These are phyloP conservation scores for Seiridium cupressi DNA, from an alignment of 2,329 filamentous ascomycete species.

Conservation along the genomic window DNA sequence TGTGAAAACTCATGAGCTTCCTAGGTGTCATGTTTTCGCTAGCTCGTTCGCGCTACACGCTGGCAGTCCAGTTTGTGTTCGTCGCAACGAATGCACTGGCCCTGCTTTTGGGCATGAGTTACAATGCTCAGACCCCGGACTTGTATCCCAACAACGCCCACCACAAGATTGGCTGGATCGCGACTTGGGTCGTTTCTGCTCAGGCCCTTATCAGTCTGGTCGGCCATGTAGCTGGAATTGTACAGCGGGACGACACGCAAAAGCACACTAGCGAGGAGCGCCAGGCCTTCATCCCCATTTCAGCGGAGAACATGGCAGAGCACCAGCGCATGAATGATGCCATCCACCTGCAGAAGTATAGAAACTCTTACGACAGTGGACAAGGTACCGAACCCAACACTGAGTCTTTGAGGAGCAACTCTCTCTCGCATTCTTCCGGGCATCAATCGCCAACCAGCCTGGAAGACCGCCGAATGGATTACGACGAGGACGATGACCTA, in stretches of 20 bases:
- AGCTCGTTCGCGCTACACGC: constrained; percentile 71
- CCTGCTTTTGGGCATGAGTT: constrained; percentile 64
- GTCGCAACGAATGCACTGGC: constrained; percentile 62
- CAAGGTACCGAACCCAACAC: constrained; percentile 72
- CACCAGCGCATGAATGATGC: constrained; percentile 43
- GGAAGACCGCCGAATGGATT: constrained; percentile 42
- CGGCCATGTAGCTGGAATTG: constrained; percentile 54
- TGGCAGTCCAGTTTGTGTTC: constrained; percentile 69
- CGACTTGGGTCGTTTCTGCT: constrained; percentile 67
- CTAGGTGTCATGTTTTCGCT: constrained; percentile 84
- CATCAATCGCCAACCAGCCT: constrained; percentile 39
- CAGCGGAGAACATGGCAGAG: constrained; percentile 52
- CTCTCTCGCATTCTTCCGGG: constrained; percentile 54
- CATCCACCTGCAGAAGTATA: constrained; percentile 37
- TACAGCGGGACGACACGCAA: constrained; percentile 17
- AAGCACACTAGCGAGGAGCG: constrained; percentile 39
- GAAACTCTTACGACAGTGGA: constrained; percentile 69
- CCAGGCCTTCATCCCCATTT: constrained; percentile 61
- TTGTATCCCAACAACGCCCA: constrained; percentile 87
- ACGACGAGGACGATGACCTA: constrained; percentile 45
- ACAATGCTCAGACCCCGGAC: constrained; percentile 80
- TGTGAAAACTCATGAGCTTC: background rate
- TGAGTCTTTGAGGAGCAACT: constrained; percentile 64
- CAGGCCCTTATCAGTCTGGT: constrained; percentile 71
- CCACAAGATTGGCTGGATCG: constrained; percentile 82